A percentile compares a stretch with the other conserved stretches of the same genome.
Evolutionary conservation across 371 early-diverging fungal species (phyloP).

Genomic region (Zychaea mexicana): DNA sequence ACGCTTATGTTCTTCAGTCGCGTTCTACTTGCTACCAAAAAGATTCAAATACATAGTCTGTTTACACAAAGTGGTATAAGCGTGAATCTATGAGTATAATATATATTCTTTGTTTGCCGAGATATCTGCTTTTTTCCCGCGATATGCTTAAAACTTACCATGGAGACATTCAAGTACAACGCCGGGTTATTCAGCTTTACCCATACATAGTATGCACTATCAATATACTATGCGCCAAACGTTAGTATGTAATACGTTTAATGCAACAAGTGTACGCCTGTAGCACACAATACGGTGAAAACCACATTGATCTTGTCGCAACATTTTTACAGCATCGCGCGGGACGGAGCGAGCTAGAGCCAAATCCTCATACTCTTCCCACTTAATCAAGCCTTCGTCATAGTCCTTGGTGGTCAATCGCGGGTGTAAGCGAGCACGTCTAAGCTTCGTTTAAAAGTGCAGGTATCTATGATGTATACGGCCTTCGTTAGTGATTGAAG

Average conservation of each 20-base stretch:
- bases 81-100: too few relatives aligned
- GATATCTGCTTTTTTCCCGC: too few relatives aligned
- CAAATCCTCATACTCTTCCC: neutral
- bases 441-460: conserved; percentile 38
- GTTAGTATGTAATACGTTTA: too few relatives aligned
- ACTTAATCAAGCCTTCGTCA: neutral
- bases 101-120: too few relatives aligned
- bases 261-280: too few relatives aligned
- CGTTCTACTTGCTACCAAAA: neutral
- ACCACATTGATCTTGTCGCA: too few relatives aligned
- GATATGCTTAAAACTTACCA: conserved; percentile 22
- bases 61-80: neutral
- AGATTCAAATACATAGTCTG: neutral
- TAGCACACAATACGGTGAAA: too few relatives aligned
- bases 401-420: conserved; percentile 24
- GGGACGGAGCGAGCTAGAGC: neutral
- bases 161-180: conserved; percentile 39
- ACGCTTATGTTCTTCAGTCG: conserved; percentile 18
- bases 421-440: conserved; percentile 47
- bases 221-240: too few relatives aligned
- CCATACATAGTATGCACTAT: conserved; percentile 51
- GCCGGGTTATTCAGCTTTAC: conserved; percentile 32
- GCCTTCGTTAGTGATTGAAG: too few relatives aligned
- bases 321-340: too few relatives aligned
- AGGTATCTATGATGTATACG: conserved; percentile 13